Conservation (phyloP, 78 protist species). For the Reticulomyxa filosa region DNA sequence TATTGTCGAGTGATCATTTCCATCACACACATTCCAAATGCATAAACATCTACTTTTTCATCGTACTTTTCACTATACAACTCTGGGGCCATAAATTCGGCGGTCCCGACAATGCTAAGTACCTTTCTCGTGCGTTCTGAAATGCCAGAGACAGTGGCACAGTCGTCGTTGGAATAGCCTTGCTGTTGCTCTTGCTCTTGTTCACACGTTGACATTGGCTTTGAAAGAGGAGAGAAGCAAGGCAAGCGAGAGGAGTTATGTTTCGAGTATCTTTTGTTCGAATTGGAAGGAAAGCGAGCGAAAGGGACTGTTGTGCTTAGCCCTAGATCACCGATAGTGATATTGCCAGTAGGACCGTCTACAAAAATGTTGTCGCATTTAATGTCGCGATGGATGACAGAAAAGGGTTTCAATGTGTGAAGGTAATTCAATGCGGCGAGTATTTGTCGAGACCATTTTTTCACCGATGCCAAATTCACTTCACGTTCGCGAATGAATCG, state of each 20-base stretch:
- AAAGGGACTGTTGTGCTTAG: constrained; percentile 36
- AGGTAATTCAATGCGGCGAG: constrained; percentile 49
- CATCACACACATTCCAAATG: constrained; percentile 75
- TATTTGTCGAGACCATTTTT: constrained; percentile 51
- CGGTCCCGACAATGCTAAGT: constrained; percentile 37
- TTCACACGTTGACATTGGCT: too few species aligned
- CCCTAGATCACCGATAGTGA: constrained; percentile 83
- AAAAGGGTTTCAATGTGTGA: constrained; percentile 30
- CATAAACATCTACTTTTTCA: constrained; percentile 65
- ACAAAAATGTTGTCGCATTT: constrained; percentile 86
- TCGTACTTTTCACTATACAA: constrained; percentile 53
- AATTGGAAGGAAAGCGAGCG: too few species aligned
- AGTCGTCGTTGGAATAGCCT: too few species aligned
- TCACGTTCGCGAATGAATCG: background rate
- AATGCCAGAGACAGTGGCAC: too few species aligned
- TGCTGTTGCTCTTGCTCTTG: too few species aligned
- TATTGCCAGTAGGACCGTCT: constrained; percentile 46
- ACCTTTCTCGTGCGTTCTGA: too few species aligned
- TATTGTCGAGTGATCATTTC: constrained; percentile 65
- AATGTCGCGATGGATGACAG: constrained; percentile 76
- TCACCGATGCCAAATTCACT: background rate
- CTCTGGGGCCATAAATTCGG: constrained; percentile 89
- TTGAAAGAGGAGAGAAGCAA: too few species aligned
- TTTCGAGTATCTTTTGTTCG: too few species aligned
- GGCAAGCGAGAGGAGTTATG: too few species aligned